phyloP scores from a whole-genome alignment of 495 filamentous ascomycete genomes.

The Xylaria nigripes region DNA sequence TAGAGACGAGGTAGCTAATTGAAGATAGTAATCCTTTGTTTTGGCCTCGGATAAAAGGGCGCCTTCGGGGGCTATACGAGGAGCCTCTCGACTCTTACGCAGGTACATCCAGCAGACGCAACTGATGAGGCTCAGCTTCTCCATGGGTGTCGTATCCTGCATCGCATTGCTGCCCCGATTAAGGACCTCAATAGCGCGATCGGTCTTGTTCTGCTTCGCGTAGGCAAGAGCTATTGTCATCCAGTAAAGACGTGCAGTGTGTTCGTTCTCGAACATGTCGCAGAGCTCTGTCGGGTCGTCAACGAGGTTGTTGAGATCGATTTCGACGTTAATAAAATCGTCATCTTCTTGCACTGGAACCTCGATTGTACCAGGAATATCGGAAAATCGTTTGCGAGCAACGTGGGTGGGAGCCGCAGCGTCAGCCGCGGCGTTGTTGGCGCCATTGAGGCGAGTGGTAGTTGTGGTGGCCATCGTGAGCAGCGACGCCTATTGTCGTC shows the following conservation, averaged over 20 bases:
- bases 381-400: constrained; percentile 60
- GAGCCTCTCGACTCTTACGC: constrained; percentile 82
- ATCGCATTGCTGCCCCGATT: constrained; percentile 71
- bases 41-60: constrained; percentile 56
- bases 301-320: constrained; percentile 78
- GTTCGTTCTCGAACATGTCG: constrained; percentile 85
- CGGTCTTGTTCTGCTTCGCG: constrained; percentile 85
- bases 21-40: constrained; percentile 88
- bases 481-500: neutral
- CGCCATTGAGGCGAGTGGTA: constrained; percentile 23
- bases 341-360: constrained; percentile 77
- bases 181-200: constrained; percentile 91
- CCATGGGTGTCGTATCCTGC: constrained; percentile 60
- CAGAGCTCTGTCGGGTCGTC: constrained; percentile 96
- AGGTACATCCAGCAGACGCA: constrained; percentile 90
- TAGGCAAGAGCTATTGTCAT: constrained; percentile 95
- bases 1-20: constrained; percentile 77
- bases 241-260: constrained; percentile 81
- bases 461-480: constrained; percentile 19
- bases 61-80: constrained; percentile 61
- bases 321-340: constrained; percentile 80
- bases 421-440: constrained; percentile 23
- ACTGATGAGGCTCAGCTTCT: constrained; percentile 75
- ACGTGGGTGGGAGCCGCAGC: constrained; percentile 12
- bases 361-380: constrained; percentile 82